Evolutionary conservation across 2,329 filamentous ascomycete species (phyloP).

Genomic region (Fusarium incarnatum): DNA sequence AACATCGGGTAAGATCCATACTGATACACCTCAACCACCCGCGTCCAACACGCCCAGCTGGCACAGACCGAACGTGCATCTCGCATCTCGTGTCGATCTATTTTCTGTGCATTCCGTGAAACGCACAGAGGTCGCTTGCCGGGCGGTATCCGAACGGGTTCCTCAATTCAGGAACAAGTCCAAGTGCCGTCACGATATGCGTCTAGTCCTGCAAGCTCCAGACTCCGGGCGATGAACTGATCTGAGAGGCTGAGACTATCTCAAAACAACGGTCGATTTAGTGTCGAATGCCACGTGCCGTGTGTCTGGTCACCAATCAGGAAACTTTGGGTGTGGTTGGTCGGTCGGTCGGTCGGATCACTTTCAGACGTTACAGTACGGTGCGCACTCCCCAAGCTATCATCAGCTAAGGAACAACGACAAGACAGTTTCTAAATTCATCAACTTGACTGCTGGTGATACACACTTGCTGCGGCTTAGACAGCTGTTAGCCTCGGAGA

Average conservation of each 20-base stretch:
- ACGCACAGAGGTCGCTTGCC: constrained; percentile 14
- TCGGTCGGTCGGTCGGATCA: constrained; percentile 1
- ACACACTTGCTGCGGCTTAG: constrained; percentile 1
- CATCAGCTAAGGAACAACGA: not conserved
- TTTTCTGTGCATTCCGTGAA: constrained; percentile 11
- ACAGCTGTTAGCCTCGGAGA: not conserved
- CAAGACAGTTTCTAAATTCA: not conserved
- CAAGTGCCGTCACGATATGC: not conserved
- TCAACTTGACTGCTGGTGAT: not conserved
- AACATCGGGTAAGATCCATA: constrained; percentile 6
- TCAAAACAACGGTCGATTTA: constrained; percentile 43
- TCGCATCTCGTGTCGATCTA: constrained; percentile 13
- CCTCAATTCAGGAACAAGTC: constrained; percentile 5
- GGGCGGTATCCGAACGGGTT: constrained; percentile 10
- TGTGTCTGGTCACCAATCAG: constrained; percentile 40
- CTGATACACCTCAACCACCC: constrained; percentile 6
- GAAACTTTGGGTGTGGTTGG: constrained; percentile 1
- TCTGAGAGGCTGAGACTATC: constrained; percentile 39
- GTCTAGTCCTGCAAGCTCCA: constrained; percentile 16
- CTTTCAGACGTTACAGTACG: not conserved
- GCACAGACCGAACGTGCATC: constrained; percentile 26
- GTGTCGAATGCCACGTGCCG: constrained; percentile 44
- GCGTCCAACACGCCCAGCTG: constrained; percentile 20
- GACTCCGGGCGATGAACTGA: constrained; percentile 32
- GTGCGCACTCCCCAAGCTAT: not conserved